Conservation (phyloP, 179 eudicot genomes). For the Actinidia arguta region DNA sequence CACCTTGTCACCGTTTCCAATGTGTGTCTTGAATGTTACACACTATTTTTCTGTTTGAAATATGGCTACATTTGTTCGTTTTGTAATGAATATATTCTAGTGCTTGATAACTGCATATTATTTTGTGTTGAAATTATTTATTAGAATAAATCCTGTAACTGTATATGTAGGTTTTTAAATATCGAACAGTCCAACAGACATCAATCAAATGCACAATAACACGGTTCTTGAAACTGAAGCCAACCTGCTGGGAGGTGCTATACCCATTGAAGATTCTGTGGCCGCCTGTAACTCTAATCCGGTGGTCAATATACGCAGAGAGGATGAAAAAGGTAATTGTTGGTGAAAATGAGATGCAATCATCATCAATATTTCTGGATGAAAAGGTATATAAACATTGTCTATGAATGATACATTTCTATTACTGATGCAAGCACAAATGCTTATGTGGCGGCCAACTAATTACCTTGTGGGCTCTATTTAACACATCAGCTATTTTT, state of each 20-base stretch:
- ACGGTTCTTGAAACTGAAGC: slow-evolving; percentile 9
- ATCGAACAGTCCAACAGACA: slow-evolving; percentile 8
- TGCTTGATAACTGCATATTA: too few species aligned
- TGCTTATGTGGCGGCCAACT: too few species aligned
- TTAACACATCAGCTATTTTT: too few species aligned
- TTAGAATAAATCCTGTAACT: neutral
- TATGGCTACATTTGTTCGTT: neutral
- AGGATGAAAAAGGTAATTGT: slow-evolving; percentile 10
- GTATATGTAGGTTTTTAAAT: slow-evolving; percentile 19
- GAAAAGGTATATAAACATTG: too few species aligned
- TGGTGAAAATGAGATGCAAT: slow-evolving; percentile 17
- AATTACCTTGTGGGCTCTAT: too few species aligned
- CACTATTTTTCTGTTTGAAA: neutral
- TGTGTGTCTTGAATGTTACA: neutral
- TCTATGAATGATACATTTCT: too few species aligned
- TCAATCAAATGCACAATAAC: neutral
- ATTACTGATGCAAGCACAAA: too few species aligned
- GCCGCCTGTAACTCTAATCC: neutral
- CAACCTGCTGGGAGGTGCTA: neutral
- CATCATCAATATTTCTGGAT: slow-evolving; percentile 10
- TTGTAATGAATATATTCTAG: neutral
- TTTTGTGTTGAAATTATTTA: neutral
- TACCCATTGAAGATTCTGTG: neutral
- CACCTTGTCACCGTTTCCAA: neutral
- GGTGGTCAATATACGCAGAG: neutral